Base-by-base conservation (phyloP, 768 basidiomycete genomes). In the Obba rivulosa region DNA sequence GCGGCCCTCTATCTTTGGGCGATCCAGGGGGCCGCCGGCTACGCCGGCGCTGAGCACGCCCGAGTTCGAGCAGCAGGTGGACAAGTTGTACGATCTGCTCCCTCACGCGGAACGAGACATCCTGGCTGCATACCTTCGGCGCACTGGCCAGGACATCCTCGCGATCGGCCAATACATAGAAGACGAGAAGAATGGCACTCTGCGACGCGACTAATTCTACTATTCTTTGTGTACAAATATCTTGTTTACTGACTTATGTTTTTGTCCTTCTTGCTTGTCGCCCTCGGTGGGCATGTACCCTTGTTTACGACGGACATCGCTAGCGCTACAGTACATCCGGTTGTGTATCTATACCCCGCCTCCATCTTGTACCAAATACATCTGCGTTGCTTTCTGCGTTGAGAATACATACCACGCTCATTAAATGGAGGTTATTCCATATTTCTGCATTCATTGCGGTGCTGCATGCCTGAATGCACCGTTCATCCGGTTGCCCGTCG, bases 101-200 rank as follows among this genome's bases (percentile, higher is more conserved):
- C 89, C 89, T 14, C 79, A 84, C 55, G 89, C 84, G 28, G 80
- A 90, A 54, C 75, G 79, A 39, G 68, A 64, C 18, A 67, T 88
- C 2, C 74, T 92, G 8, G 82, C 81, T 34, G 77, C 80, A 13
- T 92, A 92, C 63, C 65, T 92, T 50, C 78, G 78, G 23, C 75
- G 84, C 9, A 72, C 87, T 9, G 89, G 89, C 18, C 80, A 87
- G 60, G 87, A 89, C 64, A 85, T 90, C 37, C 69, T 87, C 37
- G 89, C 89, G n/a, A 88, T 92, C 56, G 87, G 87, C 14, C 84
- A 87, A 60, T 92, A 88, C 62, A 70, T 92, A 10, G 88, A 89
- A 54, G 89, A 92, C 54, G 85, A 89, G 62, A 85, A 83, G 69
- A 86, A 83, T 58, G 87, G 87, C 25, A 74, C 70, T 40, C 61